Evolutionary conservation across 495 filamentous ascomycete species (phyloP), one percentile per base, ranked within the genome.

Genomic region (Hapsidospora chrysogenum): DNA sequence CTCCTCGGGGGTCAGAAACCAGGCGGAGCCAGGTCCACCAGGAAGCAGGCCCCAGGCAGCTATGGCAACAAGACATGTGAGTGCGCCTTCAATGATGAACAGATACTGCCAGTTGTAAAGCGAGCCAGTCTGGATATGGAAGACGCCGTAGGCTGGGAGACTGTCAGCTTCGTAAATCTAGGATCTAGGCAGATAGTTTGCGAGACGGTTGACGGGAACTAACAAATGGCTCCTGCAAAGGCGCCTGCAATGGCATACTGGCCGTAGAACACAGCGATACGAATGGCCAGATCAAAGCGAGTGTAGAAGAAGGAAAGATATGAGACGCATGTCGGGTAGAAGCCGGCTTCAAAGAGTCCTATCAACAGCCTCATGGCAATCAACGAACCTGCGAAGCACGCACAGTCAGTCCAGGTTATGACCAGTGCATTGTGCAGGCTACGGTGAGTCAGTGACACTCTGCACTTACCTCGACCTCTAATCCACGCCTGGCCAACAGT

Each of bases 221-320:
- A 8, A 53, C 42, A 40, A 49, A 70, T 36, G 50, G 56, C 32
- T 64, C 49, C 22, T 58, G 45, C 30, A 20, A 74, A 58, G 1
- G 69, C 70, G 2, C 67, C 68, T 8, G 69, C 69, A 25, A 74
- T 56, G 9, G 69, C 68, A 33, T 59, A 70, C 46, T 68, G 66
- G 8, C 67, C 65, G 35, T 64, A 74, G 44, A 74, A 74, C 32
- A 72, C 42, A 15, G 51, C 61, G 5, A 75, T 48, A 1, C 70
- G 55, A 14, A 52, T 49, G 2, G 57, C 70, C 23, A 75, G 64
- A 39, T 72, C 68, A 40, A 54, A 68, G 3, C 68, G 55, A 14
- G 61, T 63, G 40, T 74, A 73, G 47, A 74, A 72, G 1, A 62
- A 42, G 4, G 60, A 60, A 14, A 70, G 52, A 38, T 72, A 74